Base-by-base conservation (phyloP, 2,329 filamentous ascomycete species). In the Didymella exigua region DNA sequence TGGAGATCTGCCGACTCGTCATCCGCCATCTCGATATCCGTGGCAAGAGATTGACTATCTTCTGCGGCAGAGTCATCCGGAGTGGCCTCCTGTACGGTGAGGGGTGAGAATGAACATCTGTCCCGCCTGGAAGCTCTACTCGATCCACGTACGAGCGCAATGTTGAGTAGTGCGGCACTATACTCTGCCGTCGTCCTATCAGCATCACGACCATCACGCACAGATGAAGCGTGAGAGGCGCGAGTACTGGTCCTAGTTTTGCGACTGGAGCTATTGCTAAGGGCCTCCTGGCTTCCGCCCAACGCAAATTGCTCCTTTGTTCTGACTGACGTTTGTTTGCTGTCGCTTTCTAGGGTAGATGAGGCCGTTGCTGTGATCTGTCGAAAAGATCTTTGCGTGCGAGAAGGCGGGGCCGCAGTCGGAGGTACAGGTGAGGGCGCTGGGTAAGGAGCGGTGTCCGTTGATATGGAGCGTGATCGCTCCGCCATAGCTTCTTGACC, bases 41-140 rank as follows among this genome's bases (percentile, higher is more conserved):
- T 4, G 14, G 13, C 10, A 3, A 9, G 4, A 2, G 9, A 7
- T 5, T 9, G 27, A 3, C 5, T 13, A 10, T 26, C 46, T 36
- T 54, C 33, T 16, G 19, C 40, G n/a, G 45, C 40, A n/a, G 52
- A 49, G 14, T 49, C 45, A 0, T 46, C 23, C 5, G 52, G 52
- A 11, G 45, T 49, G 2, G 27, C 33, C 14, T 49, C 33, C 24
- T 49, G 45, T 29, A 30, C 9, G 10, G n/a, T 19, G 1, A 11
- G 0, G 1, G 11, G 23, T 9, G 4, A 18, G 11, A 14, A 5
- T 3, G 16, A 13, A n/a, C 3, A 10, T 2, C 21, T 44, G 2
- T n/a, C 26, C 2, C 10, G 13, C 16, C 8, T 21, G 10, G 21
- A 34, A 8, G 31, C 31, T 16, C 23, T 40, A n/a, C 40, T 10